Evolutionary conservation across 1,139 yeast genomes (phyloP).

Genomic region (Kodamaea alishanica): DNA sequence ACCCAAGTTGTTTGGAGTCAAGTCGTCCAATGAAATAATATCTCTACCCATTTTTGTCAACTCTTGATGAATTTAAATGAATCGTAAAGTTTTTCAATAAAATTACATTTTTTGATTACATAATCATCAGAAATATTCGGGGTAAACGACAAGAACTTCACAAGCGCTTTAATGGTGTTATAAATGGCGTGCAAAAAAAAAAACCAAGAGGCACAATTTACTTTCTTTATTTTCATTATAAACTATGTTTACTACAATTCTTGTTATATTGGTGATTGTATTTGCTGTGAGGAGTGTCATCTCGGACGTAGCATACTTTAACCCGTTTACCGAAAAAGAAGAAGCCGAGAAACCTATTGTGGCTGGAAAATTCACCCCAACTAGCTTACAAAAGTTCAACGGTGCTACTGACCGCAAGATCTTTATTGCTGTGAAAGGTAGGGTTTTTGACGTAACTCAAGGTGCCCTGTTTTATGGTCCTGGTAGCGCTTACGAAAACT

Average conservation of each 20-base stretch:
- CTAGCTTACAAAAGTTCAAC: conserved; percentile 66
- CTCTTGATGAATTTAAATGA: no score
- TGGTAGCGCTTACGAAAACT: conserved; percentile 90
- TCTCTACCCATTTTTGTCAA: conserved; percentile 26
- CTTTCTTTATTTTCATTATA: background rate
- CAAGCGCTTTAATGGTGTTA: background rate
- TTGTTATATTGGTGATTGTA: conserved; percentile 18
- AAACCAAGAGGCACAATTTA: background rate
- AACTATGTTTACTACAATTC: conserved; percentile 19
- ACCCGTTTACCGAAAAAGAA: conserved; percentile 18
- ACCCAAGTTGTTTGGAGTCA: conserved; percentile 54
- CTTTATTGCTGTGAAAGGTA: conserved; percentile 78
- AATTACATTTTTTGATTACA: no score
- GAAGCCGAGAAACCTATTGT: conserved; percentile 54
- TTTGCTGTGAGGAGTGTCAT: conserved; percentile 19
- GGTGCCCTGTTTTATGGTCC: conserved; percentile 94
- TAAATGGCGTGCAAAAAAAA: background rate
- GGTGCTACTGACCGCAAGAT: conserved; percentile 78
- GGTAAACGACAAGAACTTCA: background rate
- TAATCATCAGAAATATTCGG: background rate
- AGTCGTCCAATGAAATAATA: conserved; percentile 49
- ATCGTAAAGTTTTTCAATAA: no score
- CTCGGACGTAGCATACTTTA: conserved; percentile 18
- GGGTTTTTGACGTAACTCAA: conserved; percentile 77
- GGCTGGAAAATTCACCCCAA: conserved; percentile 78